phyloP scores from a whole-genome alignment of 345 rosid species.

The Ailanthus altissimus region DNA sequence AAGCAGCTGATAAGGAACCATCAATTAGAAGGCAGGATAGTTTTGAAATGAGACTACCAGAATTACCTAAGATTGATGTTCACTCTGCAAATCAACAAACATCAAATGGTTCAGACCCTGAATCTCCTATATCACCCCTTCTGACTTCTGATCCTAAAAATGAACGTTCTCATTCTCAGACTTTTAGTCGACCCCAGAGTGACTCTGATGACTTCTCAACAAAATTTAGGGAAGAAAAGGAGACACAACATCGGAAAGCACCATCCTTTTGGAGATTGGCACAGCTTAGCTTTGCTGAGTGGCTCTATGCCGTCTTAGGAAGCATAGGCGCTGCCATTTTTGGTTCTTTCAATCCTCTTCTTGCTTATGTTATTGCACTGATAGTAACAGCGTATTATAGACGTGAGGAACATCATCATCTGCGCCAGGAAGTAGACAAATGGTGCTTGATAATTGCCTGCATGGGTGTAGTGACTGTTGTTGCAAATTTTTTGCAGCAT shows the following conservation, averaged over 20 bases:
- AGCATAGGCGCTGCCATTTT: conserved; percentile 98
- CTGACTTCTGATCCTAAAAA: conserved; percentile 90
- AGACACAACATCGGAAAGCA: conserved; percentile 50
- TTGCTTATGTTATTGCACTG: conserved; percentile 89
- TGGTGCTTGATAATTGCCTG: conserved; percentile 99
- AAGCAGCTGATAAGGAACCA: conserved; percentile 78
- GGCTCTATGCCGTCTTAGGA: conserved; percentile 98
- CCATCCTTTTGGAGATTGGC: conserved; percentile 95
- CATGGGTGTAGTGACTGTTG: conserved; percentile 97
- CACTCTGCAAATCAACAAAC: conserved; percentile 59
- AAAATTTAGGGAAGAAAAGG: conserved; percentile 53
- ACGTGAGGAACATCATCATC: conserved; percentile 38
- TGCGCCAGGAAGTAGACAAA: conserved; percentile 75
- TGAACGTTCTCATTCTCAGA: conserved; percentile 97
- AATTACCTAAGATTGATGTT: conserved; percentile 90
- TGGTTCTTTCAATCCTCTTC: conserved; percentile 97
- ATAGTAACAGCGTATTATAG: conserved; percentile 79
- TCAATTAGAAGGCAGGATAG: conserved; percentile 96
- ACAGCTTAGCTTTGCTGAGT: conserved; percentile 94
- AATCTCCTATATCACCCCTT: conserved; percentile 98
- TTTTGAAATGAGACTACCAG: conserved; percentile 93
- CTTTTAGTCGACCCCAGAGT: conserved; percentile 90
- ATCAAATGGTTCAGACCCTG: conserved; percentile 91
- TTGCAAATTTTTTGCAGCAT: conserved; percentile 97
- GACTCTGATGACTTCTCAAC: conserved; percentile 67